Conservation (phyloP, 192 early-diverging fungal species). For the Entomortierella parvispora region DNA sequence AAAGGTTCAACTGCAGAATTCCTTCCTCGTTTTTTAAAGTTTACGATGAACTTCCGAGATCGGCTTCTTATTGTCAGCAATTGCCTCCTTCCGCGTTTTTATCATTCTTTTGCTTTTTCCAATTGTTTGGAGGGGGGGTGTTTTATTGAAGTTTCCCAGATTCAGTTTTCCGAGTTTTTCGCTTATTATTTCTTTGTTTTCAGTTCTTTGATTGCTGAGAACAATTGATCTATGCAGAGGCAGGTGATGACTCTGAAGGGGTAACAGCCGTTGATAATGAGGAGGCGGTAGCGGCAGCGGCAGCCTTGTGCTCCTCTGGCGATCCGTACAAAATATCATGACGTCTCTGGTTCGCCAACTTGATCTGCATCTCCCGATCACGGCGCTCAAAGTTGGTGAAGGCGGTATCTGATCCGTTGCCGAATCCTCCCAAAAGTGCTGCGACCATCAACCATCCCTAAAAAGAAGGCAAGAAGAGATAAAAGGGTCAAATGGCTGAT, state of each 20-base stretch:
- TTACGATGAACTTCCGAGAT: no score
- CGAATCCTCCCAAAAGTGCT: constrained; percentile 45
- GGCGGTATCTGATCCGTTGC: constrained; percentile 46
- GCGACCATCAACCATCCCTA: constrained; percentile 49
- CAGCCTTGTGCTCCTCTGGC: constrained; percentile 1
- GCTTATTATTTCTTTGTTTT: no score
- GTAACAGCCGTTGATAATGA: constrained; percentile 7
- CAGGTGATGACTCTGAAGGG: not conserved
- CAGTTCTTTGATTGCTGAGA: no score
- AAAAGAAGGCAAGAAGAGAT: not conserved
- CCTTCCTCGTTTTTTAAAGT: no score
- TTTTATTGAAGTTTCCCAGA: no score
- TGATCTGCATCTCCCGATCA: constrained; percentile 42
- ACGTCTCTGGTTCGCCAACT: constrained; percentile 32
- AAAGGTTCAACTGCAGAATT: no score
- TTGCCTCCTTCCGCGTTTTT: no score
- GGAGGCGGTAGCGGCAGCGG: constrained; percentile 8
- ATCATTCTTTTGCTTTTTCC: no score
- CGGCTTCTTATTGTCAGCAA: no score
- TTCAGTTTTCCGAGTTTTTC: no score
- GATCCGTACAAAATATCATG: constrained; percentile 43
- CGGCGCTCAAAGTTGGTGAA: constrained; percentile 52
- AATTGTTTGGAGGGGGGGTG: no score
- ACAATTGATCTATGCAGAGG: constrained; percentile 12
- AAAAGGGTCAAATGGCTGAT: not conserved